These are phyloP conservation scores for Lindgomyces ingoldianus DNA, from an alignment of 495 filamentous ascomycete species.

Conservation along the genomic window DNA sequence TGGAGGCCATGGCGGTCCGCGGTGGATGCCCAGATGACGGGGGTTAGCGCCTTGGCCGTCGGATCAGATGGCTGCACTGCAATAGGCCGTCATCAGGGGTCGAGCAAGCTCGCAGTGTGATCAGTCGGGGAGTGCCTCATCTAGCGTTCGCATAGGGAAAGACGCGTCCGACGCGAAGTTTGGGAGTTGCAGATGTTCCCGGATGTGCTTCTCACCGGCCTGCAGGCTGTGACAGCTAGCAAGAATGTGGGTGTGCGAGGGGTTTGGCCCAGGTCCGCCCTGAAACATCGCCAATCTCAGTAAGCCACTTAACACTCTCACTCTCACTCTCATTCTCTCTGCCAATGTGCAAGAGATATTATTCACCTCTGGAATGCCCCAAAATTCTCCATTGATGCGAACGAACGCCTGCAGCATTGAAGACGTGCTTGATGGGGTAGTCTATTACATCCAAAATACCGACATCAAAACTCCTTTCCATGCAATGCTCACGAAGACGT, in stretches of 20 bases:
- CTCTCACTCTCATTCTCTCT: too few species aligned
- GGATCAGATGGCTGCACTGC: not conserved
- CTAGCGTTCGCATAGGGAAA: too few species aligned
- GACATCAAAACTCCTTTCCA: conserved; percentile 24
- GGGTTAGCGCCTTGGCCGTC: not conserved
- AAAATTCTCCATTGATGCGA: not conserved
- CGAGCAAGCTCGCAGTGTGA: not conserved
- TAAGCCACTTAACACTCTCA: too few species aligned
- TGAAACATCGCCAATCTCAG: not conserved
- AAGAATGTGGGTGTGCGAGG: not conserved
- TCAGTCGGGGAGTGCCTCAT: not conserved
- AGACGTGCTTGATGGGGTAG: not conserved
- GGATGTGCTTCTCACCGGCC: conserved; percentile 13
- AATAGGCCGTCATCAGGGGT: conserved; percentile 2
- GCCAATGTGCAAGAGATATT: too few species aligned
- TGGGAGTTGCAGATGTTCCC: not conserved
- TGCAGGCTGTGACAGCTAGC: conserved; percentile 5
- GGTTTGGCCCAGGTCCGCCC: not conserved
- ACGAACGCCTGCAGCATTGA: conserved; percentile 15
- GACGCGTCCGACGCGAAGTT: too few species aligned
- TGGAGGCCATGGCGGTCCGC: conserved; percentile 11
- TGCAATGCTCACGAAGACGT: conserved; percentile 9
- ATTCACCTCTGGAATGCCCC: not conserved
- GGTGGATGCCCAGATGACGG: conserved; percentile 7
- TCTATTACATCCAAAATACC: not conserved